A percentile compares a stretch with the other conserved stretches of the same genome.
Evolutionary conservation across 2,329 filamentous ascomycete genomes (phyloP).

Genomic region (Phialemonium atrogriseum): DNA sequence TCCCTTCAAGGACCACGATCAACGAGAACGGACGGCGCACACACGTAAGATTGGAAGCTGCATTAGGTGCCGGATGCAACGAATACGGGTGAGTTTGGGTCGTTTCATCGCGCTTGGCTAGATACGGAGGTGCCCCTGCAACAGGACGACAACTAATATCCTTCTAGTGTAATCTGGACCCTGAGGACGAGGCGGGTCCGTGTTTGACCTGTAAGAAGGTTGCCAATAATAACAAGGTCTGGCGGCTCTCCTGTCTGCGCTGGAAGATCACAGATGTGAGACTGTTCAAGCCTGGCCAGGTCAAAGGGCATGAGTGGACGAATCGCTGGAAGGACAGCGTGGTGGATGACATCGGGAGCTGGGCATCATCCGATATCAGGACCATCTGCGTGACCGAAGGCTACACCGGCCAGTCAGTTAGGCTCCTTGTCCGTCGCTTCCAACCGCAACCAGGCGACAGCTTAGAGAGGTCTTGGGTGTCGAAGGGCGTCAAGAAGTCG

Average conservation of each 20-base stretch:
- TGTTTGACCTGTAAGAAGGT: slow-evolving; percentile 48
- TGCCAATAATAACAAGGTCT: slow-evolving; percentile 35
- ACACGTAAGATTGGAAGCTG: slow-evolving; percentile 52
- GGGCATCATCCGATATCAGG: slow-evolving; percentile 43
- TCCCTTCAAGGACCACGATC: slow-evolving; percentile 44
- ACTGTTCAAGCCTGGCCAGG: slow-evolving; percentile 50
- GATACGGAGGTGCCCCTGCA: no score
- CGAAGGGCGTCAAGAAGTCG: slow-evolving; percentile 34
- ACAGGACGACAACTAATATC: neutral
- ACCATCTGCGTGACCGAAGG: slow-evolving; percentile 45
- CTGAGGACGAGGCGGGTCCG: slow-evolving; percentile 33
- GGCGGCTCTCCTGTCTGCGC: slow-evolving; percentile 48
- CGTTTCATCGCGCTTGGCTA: neutral
- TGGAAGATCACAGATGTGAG: slow-evolving; percentile 52
- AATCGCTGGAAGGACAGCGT: slow-evolving; percentile 48
- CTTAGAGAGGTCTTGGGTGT: slow-evolving; percentile 44
- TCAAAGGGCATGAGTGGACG: slow-evolving; percentile 52
- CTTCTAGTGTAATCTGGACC: slow-evolving; percentile 43
- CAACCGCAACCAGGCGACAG: slow-evolving; percentile 47
- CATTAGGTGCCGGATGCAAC: slow-evolving; percentile 53
- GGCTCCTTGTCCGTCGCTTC: slow-evolving; percentile 45
- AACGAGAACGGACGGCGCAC: slow-evolving; percentile 45
- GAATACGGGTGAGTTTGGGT: slow-evolving; percentile 44
- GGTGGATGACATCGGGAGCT: slow-evolving; percentile 46
- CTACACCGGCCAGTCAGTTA: slow-evolving; percentile 38